phyloP scores from a whole-genome alignment of 192 early-diverging fungal genomes.

The Coemansia sp. region DNA sequence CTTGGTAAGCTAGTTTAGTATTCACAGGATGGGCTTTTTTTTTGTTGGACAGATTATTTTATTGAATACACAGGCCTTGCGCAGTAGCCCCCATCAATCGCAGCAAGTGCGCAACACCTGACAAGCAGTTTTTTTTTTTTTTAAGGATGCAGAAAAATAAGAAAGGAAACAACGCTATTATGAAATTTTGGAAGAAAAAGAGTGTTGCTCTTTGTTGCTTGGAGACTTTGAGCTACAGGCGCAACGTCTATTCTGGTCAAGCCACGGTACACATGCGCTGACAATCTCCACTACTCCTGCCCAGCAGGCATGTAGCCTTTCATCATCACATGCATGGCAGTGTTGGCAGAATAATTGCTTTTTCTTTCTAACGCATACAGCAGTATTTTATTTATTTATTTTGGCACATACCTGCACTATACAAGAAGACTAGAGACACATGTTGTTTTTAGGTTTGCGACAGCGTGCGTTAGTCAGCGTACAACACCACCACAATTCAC shows the following conservation, averaged over 20 bases:
- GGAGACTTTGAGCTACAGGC: background rate
- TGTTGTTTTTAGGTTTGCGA: background rate
- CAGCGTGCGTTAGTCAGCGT: background rate
- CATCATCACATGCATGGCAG: background rate
- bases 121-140: background rate
- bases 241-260: background rate
- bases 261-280: background rate
- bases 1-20: background rate
- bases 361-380: background rate
- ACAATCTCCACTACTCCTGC: background rate
- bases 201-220: background rate
- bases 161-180: background rate
- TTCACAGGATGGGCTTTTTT: background rate
- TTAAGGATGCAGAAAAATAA: background rate
- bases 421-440: background rate
- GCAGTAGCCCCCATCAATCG: background rate
- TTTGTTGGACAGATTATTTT: background rate
- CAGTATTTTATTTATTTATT: background rate
- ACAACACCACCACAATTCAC: background rate
- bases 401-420: background rate
- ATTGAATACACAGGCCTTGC: background rate
- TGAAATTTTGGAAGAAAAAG: background rate
- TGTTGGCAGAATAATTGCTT: background rate
- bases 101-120: background rate
- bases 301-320: background rate